Evolutionary conservation across 345 rosid species (phyloP).

Genomic region (Ceriops decandra): DNA sequence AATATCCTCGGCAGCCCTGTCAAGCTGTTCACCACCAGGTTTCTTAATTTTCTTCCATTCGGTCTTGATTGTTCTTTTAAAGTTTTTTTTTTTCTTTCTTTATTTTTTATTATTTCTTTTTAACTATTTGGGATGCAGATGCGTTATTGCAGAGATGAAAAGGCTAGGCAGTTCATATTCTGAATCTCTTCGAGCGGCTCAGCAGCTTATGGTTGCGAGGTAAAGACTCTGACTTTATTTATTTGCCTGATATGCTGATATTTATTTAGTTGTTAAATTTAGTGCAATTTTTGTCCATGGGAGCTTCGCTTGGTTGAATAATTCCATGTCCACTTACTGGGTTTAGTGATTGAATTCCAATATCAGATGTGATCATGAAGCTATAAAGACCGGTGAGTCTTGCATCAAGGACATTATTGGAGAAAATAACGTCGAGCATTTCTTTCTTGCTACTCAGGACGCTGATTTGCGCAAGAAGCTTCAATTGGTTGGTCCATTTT

Average conservation of each 20-base stretch:
- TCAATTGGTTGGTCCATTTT: slow-evolving; percentile 42
- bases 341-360: slow-evolving; percentile 8
- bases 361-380: slow-evolving; percentile 78
- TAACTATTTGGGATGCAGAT: slow-evolving; percentile 29
- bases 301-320: too few relatives aligned
- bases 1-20: slow-evolving; percentile 62
- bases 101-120: neutral
- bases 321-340: neutral
- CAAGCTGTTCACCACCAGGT: slow-evolving; percentile 91
- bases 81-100: neutral
- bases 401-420: slow-evolving; percentile 71
- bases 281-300: neutral
- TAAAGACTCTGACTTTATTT: slow-evolving; percentile 6
- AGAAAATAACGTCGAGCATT: slow-evolving; percentile 59
- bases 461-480: slow-evolving; percentile 61
- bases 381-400: slow-evolving; percentile 51
- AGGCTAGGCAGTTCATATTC: slow-evolving; percentile 57
- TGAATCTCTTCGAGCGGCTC: slow-evolving; percentile 56
- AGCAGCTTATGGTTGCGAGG: slow-evolving; percentile 60
- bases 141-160: slow-evolving; percentile 70
- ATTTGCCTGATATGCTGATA: too few relatives aligned
- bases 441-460: slow-evolving; percentile 86
- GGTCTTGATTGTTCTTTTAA: too few relatives aligned
- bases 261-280: neutral
- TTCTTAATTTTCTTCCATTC: too few relatives aligned